Percentiles rank a stretch among this genome's conserved stretches.
These are phyloP conservation scores for Hyparrhenia diplandra DNA, from an alignment of 176 grass and related monocot species.

Conservation along the genomic window DNA sequence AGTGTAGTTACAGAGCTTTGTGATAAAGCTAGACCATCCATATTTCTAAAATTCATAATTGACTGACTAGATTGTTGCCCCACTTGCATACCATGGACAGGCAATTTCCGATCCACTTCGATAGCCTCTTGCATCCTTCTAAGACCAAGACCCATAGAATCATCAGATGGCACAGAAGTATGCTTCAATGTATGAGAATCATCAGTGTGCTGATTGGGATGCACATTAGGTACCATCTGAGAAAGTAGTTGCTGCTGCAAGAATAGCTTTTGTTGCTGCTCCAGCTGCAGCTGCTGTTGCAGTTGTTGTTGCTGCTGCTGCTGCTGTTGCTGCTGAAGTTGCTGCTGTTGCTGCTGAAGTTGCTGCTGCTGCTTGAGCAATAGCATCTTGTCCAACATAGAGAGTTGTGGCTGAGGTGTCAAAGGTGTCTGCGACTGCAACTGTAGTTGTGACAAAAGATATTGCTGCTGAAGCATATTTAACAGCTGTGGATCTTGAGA, in stretches of 20 bases:
- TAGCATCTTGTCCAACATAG: conserved; percentile 81
- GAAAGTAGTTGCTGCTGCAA: conserved; percentile 72
- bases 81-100: conserved; percentile 23
- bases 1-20: conserved; percentile 36
- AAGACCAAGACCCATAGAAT: conserved; percentile 48
- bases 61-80: conserved; percentile 40
- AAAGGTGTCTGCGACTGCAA: conserved; percentile 65
- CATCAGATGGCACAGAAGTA: conserved; percentile 33
- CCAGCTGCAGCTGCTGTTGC: conserved; percentile 54
- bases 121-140: conserved; percentile 49
- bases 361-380: conserved; percentile 89
- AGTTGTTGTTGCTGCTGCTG: conserved; percentile 33
- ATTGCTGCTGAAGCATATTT: conserved; percentile 79
- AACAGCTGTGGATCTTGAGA: conserved; percentile 82
- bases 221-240: conserved; percentile 40
- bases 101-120: conserved; percentile 45
- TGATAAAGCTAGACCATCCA: conserved; percentile 25
- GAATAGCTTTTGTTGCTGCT: conserved; percentile 63
- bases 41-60: conserved; percentile 37
- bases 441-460: conserved; percentile 79
- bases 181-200: conserved; percentile 44
- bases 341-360: conserved; percentile 60
- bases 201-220: conserved; percentile 47
- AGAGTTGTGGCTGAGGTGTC: conserved; percentile 63
- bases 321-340: conserved; percentile 20